Conservation (phyloP, 805 yeast genomes). For the Lipomyces kockii region DNA sequence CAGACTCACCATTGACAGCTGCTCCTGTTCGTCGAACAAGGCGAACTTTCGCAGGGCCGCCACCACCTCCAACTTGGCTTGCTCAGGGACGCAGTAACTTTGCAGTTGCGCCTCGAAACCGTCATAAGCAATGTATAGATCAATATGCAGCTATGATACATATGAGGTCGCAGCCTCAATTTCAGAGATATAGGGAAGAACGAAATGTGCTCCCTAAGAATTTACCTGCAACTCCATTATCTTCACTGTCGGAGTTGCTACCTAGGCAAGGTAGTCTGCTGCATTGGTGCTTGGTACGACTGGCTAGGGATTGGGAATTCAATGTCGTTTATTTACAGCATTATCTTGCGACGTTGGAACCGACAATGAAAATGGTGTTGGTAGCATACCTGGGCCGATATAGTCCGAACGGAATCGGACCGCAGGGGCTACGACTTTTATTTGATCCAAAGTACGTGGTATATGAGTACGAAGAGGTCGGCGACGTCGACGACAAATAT, state of each 20-base stretch:
- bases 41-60: conserved; percentile 34
- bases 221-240: conserved; percentile 23
- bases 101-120: conserved; percentile 12
- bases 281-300: conserved; percentile 31
- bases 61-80: conserved; percentile 36
- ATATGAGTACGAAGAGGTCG: conserved; percentile 1
- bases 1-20: background rate
- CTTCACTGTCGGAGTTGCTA: conserved; percentile 23
- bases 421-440: conserved; percentile 23
- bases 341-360: conserved; percentile 26
- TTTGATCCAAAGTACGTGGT: conserved; percentile 17
- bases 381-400: conserved; percentile 31
- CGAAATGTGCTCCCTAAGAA: conserved; percentile 16
- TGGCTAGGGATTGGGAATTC: conserved; percentile 34
- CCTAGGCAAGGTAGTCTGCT: conserved; percentile 28
- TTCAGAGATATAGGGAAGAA: conserved; percentile 7
- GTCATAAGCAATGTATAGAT: conserved; percentile 4
- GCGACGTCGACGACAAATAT: background rate
- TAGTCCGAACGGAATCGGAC: conserved; percentile 27
- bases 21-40: conserved; percentile 12
- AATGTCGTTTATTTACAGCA: conserved; percentile 30
- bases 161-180: conserved; percentile 17
- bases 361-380: conserved; percentile 33
- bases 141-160: conserved; percentile 5
- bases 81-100: conserved; percentile 22